Conservation (phyloP, 768 basidiomycete species). For the Boletus rubescentipes region DNA sequence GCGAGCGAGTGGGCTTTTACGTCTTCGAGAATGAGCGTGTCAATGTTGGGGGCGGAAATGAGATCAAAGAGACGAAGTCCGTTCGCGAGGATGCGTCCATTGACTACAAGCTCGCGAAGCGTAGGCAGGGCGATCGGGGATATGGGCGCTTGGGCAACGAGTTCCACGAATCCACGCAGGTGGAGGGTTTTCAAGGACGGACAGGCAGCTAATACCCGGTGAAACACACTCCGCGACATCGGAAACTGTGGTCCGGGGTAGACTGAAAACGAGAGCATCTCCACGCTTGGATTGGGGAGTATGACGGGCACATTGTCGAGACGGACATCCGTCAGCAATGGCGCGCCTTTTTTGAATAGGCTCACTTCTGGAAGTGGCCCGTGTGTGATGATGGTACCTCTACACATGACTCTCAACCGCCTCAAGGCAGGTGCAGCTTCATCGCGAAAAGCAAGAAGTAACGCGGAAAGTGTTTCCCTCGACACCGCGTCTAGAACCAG, state of each 20-base stretch:
- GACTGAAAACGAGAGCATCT: constrained; percentile 33
- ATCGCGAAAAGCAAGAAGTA: constrained; percentile 25
- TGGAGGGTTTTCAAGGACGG: constrained; percentile 24
- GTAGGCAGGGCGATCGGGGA: constrained; percentile 23
- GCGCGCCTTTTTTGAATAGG: constrained; percentile 33
- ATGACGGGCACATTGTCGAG: constrained; percentile 32
- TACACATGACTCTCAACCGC: constrained; percentile 30
- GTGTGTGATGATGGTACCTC: constrained; percentile 28
- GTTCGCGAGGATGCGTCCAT: constrained; percentile 29
- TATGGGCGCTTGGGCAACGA: constrained; percentile 17
- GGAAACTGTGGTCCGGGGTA: constrained; percentile 35
- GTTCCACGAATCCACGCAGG: constrained; percentile 33
- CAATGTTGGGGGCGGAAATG: constrained; percentile 32
- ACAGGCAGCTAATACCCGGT: constrained; percentile 20
- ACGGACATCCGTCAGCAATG: constrained; percentile 32
- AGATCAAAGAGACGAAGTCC: constrained; percentile 33
- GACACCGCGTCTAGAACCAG: constrained; percentile 32
- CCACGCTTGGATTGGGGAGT: constrained; percentile 20
- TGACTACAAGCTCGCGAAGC: constrained; percentile 32
- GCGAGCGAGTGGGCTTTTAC: constrained; percentile 26
- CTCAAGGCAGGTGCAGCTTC: constrained; percentile 27
- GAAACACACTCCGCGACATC: constrained; percentile 25
- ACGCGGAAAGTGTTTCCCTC: constrained; percentile 27
- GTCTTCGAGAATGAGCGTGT: constrained; percentile 33
- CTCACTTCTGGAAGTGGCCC: constrained; percentile 24